Percentiles rank a stretch among this genome's conserved stretches.
These are phyloP conservation scores for Diaporthe citri DNA, from an alignment of 2,329 filamentous ascomycete species.

Conservation along the genomic window DNA sequence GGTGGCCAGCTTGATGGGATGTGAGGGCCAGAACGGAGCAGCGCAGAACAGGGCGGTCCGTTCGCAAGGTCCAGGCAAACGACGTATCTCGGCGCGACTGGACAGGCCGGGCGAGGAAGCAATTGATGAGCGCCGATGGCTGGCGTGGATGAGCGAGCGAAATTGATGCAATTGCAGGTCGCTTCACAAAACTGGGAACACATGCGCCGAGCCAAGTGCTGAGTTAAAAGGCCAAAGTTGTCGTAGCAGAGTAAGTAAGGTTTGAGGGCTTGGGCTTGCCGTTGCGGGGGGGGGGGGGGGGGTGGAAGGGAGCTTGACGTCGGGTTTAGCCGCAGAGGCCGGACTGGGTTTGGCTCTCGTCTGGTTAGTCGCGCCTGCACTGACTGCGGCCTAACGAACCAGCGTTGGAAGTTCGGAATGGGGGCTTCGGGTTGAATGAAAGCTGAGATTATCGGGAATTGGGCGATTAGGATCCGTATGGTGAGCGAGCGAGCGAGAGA, in stretches of 20 bases:
- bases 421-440: background rate
- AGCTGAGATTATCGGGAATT: constrained; percentile 12
- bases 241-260: constrained; percentile 13
- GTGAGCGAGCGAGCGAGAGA: background rate
- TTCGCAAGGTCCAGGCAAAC: constrained; percentile 21
- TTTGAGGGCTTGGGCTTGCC: constrained; percentile 27
- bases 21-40: constrained; percentile 8
- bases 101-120: constrained; percentile 18
- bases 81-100: constrained; percentile 23
- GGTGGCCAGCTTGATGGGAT: constrained; percentile 4
- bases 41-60: constrained; percentile 7
- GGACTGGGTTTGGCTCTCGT: constrained; percentile 32
- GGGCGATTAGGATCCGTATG: background rate
- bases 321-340: constrained; percentile 37
- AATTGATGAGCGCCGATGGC: constrained; percentile 19
- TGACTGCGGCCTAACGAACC: constrained; percentile 25
- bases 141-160: constrained; percentile 19
- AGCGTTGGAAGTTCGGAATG: constrained; percentile 29
- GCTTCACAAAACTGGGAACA: constrained; percentile 29
- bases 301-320: constrained; percentile 34
- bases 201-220: constrained; percentile 34
- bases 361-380: constrained; percentile 35
- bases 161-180: constrained; percentile 26
- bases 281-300: constrained; percentile 5
- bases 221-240: constrained; percentile 15